These are phyloP conservation scores for Adansonia gregorii DNA, from an alignment of 441 rosid genomes.

Conservation along the genomic window DNA sequence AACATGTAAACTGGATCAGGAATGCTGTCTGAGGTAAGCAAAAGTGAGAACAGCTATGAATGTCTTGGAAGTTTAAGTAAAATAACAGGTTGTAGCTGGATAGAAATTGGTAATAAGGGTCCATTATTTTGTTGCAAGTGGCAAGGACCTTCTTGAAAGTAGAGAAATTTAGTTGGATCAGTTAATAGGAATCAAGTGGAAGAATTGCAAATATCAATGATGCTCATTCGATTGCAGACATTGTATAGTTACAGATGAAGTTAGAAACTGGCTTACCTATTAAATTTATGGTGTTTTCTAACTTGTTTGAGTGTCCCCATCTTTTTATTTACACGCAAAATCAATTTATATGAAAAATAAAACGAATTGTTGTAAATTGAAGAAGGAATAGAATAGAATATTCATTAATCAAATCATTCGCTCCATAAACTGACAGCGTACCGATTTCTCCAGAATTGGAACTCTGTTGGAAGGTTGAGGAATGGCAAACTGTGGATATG, in stretches of 20 bases:
- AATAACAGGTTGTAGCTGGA: conserved; percentile 37
- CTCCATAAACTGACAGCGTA: no score
- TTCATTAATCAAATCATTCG: no score
- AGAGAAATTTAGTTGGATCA: conserved; percentile 40
- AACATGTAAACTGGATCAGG: conserved; percentile 31
- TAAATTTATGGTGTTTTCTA: no score
- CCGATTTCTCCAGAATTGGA: no score
- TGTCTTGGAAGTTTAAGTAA: conserved; percentile 30
- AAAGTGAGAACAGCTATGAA: conserved; percentile 32
- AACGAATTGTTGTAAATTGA: no score
- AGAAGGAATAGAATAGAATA: no score
- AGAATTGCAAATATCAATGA: conserved; percentile 9
- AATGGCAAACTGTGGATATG: no score
- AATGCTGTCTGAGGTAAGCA: conserved; percentile 33
- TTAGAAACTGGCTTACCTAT: no score
- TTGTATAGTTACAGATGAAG: background rate
- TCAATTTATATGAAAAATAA: no score
- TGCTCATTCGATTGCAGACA: conserved; percentile 17
- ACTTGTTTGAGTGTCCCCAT: no score
- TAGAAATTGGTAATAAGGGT: conserved; percentile 31
- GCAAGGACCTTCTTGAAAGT: conserved; percentile 34
- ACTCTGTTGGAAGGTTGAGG: no score
- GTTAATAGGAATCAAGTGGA: conserved; percentile 33
- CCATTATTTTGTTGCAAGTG: conserved; percentile 33
- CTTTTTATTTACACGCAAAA: no score